A percentile compares a stretch with the other conserved stretches of the same genome.
These are phyloP conservation scores for Fusarium drepaniforme DNA, from an alignment of 2,329 filamentous ascomycete genomes.

Conservation along the genomic window DNA sequence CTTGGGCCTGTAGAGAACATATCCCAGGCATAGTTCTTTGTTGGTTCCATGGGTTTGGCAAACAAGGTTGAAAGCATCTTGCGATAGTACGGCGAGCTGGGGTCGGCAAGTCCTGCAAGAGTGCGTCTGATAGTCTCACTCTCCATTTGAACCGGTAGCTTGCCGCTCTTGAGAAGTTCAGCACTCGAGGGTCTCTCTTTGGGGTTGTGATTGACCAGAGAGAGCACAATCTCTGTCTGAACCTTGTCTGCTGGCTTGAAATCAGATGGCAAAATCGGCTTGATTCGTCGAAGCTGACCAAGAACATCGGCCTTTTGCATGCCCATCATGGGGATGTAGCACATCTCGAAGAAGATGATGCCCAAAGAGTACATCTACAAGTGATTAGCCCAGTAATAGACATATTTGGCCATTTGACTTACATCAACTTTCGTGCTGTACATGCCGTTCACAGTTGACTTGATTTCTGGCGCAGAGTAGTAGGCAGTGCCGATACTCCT, in stretches of 20 bases:
- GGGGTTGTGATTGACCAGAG: constrained; percentile 84
- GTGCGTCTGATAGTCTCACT: constrained; percentile 90
- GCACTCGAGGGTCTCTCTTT: constrained; percentile 84
- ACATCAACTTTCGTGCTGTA: constrained; percentile 96
- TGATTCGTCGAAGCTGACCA: constrained; percentile 74
- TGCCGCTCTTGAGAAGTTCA: constrained; percentile 86
- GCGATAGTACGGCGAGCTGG: constrained; percentile 87
- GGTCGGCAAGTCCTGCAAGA: constrained; percentile 83
- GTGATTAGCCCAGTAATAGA: constrained; percentile 18
- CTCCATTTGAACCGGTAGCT: constrained; percentile 91
- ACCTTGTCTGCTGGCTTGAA: constrained; percentile 79
- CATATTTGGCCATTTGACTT: constrained; percentile 49
- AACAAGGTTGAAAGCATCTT: constrained; percentile 92
- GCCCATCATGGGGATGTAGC: constrained; percentile 74
- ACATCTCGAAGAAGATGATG: constrained; percentile 99
- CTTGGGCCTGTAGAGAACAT: constrained; percentile 69
- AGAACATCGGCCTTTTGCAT: constrained; percentile 76
- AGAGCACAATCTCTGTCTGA: constrained; percentile 83
- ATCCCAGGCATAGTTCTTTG: constrained; percentile 86
- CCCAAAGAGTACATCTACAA: constrained; percentile 91
- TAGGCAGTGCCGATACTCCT: constrained; percentile 82
- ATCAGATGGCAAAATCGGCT: constrained; percentile 77
- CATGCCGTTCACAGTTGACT: constrained; percentile 77
- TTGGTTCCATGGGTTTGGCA: constrained; percentile 78
- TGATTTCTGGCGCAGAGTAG: constrained; percentile 93